Evolutionary conservation across 2,329 filamentous ascomycete species (phyloP).

Genomic region (Podosphaera fusca): DNA sequence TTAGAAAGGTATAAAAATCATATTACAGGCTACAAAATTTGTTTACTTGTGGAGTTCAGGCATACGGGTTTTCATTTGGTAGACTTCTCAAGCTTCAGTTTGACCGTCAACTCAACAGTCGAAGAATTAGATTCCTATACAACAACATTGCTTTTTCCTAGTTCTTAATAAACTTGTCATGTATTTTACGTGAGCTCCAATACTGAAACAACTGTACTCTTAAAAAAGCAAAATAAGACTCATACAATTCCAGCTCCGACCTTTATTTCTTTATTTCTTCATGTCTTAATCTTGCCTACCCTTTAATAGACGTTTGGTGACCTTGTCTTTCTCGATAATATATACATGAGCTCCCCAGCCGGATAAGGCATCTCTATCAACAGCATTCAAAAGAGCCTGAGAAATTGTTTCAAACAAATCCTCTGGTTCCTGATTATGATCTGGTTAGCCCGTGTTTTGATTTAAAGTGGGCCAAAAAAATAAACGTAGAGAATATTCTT

Average conservation of each 20-base stretch:
- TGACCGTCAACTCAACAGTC: neutral
- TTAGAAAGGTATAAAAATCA: neutral
- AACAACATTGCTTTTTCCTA: no score
- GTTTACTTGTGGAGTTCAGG: neutral
- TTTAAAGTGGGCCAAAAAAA: neutral
- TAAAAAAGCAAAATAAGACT: constrained; percentile 2
- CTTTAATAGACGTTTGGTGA: constrained; percentile 96
- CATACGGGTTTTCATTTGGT: neutral
- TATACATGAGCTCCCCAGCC: constrained; percentile 98
- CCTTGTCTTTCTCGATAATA: constrained; percentile 99
- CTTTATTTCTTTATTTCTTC: neutral
- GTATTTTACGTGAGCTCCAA: neutral
- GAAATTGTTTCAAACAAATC: constrained; percentile 97
- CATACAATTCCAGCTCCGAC: no score
- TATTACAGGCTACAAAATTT: neutral
- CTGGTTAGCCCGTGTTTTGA: neutral
- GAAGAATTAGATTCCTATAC: no score
- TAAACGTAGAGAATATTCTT: constrained; percentile 17
- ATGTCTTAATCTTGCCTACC: constrained; percentile 64
- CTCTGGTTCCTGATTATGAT: constrained; percentile 45
- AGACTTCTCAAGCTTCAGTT: neutral
- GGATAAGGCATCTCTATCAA: constrained; percentile 87
- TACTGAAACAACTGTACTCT: constrained; percentile 11
- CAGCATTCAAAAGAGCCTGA: constrained; percentile 81
- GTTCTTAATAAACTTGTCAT: neutral